These are phyloP conservation scores for Erysimum pusillum DNA, from an alignment of 441 rosid genomes.

Conservation along the genomic window DNA sequence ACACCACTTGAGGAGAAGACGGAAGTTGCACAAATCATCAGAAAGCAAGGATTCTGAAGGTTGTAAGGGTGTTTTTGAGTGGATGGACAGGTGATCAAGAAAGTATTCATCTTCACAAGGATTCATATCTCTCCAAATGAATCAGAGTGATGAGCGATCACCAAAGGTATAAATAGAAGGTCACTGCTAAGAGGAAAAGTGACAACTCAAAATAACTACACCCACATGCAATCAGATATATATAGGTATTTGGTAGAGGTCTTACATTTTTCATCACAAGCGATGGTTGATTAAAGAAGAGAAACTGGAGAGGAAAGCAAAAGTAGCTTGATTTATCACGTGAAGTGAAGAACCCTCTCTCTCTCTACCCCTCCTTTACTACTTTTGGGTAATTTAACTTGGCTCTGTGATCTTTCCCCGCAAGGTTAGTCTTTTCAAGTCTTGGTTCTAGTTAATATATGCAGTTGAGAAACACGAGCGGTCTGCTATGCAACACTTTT, in stretches of 20 bases:
- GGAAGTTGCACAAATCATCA: constrained; percentile 61
- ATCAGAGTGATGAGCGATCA: constrained; percentile 1
- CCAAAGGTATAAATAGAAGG: not conserved
- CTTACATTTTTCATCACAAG: constrained; percentile 30
- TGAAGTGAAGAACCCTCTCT: constrained; percentile 18
- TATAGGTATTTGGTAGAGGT: constrained; percentile 18
- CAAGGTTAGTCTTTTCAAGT: constrained; percentile 23
- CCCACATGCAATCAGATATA: constrained; percentile 28
- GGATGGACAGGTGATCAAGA: constrained; percentile 25
- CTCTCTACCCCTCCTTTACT: not conserved
- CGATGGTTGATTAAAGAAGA: constrained; percentile 20
- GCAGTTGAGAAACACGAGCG: constrained; percentile 20
- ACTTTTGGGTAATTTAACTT: constrained; percentile 34
- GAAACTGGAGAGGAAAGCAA: constrained; percentile 25
- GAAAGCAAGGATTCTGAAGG: constrained; percentile 53
- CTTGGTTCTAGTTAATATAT: not conserved
- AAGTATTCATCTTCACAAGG: constrained; percentile 34
- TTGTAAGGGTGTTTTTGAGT: constrained; percentile 49
- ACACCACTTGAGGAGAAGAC: constrained; percentile 67
- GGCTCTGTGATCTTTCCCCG: constrained; percentile 9
- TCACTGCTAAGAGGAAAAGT: constrained; percentile 15
- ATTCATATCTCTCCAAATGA: constrained; percentile 25
- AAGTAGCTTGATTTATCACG: constrained; percentile 29
- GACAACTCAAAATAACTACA: constrained; percentile 35
- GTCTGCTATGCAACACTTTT: constrained; percentile 31